Conservation (phyloP, 2,329 filamentous ascomycete genomes). For the Teratosphaeria nubilosa region DNA sequence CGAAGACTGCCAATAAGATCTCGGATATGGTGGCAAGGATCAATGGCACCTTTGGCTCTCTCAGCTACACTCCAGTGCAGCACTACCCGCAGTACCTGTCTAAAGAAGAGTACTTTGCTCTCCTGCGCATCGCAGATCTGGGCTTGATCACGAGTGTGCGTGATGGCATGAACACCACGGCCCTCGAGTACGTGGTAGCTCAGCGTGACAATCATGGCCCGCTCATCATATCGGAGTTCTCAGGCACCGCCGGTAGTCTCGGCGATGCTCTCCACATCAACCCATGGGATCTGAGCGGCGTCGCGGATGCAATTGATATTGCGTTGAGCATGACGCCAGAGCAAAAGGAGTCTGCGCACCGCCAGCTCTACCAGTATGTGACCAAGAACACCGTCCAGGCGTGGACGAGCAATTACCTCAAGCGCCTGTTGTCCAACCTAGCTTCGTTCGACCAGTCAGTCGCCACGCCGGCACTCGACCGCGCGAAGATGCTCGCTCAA, state of each 20-base stretch:
- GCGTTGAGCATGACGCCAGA: slow-evolving; percentile 66
- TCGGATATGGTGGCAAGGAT: slow-evolving; percentile 85
- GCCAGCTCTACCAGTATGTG: slow-evolving; percentile 71
- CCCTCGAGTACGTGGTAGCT: slow-evolving; percentile 86
- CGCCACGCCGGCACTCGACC: slow-evolving; percentile 74
- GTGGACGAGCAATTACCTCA: slow-evolving; percentile 74
- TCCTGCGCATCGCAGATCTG: slow-evolving; percentile 82
- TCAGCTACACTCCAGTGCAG: slow-evolving; percentile 83
- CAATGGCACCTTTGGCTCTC: slow-evolving; percentile 79
- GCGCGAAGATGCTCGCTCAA: slow-evolving; percentile 56
- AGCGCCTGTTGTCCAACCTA: slow-evolving; percentile 69
- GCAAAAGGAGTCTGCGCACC: slow-evolving; percentile 58
- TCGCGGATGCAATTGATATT: slow-evolving; percentile 71
- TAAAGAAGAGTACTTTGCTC: slow-evolving; percentile 84
- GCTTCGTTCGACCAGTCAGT: slow-evolving; percentile 64
- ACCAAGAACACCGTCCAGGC: slow-evolving; percentile 74
- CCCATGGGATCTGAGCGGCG: slow-evolving; percentile 80
- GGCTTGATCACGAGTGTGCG: slow-evolving; percentile 91
- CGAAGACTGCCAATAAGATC: slow-evolving; percentile 79
- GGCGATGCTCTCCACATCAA: slow-evolving; percentile 89
- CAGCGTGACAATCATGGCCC: slow-evolving; percentile 80
- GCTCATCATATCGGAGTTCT: slow-evolving; percentile 91
- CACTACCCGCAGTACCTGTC: slow-evolving; percentile 90
- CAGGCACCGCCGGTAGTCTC: slow-evolving; percentile 79
- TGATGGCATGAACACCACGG: slow-evolving; percentile 97